phyloP scores from a whole-genome alignment of 257 asterid species.

The Sherardia arvensis region DNA sequence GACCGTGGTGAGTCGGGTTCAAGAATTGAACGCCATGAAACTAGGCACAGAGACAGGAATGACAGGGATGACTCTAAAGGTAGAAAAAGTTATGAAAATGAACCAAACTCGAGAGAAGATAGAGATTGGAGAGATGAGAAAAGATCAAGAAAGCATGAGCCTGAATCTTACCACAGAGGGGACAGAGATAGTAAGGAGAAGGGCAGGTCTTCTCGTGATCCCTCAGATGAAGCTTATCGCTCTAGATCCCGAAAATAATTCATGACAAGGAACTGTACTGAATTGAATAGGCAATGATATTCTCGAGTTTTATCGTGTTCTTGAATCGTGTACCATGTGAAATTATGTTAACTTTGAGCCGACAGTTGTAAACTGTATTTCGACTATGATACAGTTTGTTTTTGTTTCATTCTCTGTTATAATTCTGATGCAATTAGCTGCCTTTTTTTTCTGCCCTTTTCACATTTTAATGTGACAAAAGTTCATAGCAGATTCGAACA shows the following conservation, averaged over 20 bases:
- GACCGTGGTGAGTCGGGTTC: constrained; percentile 15
- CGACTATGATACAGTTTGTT: background rate
- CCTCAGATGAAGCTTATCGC: constrained; percentile 2
- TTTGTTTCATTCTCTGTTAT: background rate
- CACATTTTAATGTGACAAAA: background rate
- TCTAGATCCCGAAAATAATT: constrained; percentile 10
- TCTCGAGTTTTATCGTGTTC: background rate
- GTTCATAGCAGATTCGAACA: background rate
- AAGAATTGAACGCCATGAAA: constrained; percentile 15
- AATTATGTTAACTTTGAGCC: too few relatives aligned
- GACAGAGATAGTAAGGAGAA: constrained; percentile 33
- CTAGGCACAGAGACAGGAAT: constrained; percentile 12
- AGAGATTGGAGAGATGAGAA: constrained; percentile 33
- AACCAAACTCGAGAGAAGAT: constrained; percentile 27
- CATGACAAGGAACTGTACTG: background rate
- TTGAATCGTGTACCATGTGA: background rate
- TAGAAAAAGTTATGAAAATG: constrained; percentile 27
- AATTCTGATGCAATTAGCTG: background rate
- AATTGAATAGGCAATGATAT: too few relatives aligned
- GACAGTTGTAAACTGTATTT: background rate
- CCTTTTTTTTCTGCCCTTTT: background rate
- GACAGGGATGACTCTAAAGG: constrained; percentile 23
- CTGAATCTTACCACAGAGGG: constrained; percentile 29
- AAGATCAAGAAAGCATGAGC: constrained; percentile 32
- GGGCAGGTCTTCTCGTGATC: constrained; percentile 9